These are phyloP conservation scores for Secale cereale DNA, from an alignment of 176 grass and related monocot genomes.

Conservation along the genomic window DNA sequence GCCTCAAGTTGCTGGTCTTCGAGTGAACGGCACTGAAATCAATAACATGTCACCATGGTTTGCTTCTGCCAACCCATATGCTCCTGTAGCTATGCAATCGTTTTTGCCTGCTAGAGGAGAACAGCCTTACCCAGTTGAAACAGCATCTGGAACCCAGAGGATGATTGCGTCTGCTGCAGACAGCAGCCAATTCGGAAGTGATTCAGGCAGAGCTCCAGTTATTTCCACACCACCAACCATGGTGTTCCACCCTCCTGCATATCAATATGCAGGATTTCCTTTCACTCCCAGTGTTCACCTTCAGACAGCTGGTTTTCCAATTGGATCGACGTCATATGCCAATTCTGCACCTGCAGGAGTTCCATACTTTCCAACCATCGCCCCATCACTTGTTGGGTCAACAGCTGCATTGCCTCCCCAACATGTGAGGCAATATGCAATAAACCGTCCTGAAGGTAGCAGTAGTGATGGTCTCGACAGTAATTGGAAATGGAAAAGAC, in stretches of 20 bases:
- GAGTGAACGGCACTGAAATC: conserved; percentile 59
- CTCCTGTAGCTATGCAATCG: conserved; percentile 59
- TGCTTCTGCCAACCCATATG: conserved; percentile 42
- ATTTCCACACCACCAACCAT: conserved; percentile 69
- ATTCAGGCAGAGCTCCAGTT: conserved; percentile 50
- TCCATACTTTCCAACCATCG: conserved; percentile 48
- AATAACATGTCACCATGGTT: conserved; percentile 70
- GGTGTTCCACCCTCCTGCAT: conserved; percentile 63
- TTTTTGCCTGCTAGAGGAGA: conserved; percentile 76
- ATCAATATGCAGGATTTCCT: conserved; percentile 64
- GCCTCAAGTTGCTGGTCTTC: conserved; percentile 43
- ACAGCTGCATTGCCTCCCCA: conserved; percentile 52
- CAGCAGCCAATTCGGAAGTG: conserved; percentile 48
- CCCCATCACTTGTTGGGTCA: conserved; percentile 48
- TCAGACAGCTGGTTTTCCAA: conserved; percentile 50
- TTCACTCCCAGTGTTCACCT: conserved; percentile 55
- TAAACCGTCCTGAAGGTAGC: conserved; percentile 69
- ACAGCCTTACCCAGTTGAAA: conserved; percentile 53
- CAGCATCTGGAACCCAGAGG: conserved; percentile 48
- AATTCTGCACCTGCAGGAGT: conserved; percentile 50
- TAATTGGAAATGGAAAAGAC: conserved; percentile 65
- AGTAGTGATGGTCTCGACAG: conserved; percentile 51
- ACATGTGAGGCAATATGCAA: conserved; percentile 63
- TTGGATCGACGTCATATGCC: conserved; percentile 48
- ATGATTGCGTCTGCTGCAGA: conserved; percentile 51